These are phyloP conservation scores for Huntiella savannae DNA, from an alignment of 2,329 filamentous ascomycete species.

Conservation along the genomic window DNA sequence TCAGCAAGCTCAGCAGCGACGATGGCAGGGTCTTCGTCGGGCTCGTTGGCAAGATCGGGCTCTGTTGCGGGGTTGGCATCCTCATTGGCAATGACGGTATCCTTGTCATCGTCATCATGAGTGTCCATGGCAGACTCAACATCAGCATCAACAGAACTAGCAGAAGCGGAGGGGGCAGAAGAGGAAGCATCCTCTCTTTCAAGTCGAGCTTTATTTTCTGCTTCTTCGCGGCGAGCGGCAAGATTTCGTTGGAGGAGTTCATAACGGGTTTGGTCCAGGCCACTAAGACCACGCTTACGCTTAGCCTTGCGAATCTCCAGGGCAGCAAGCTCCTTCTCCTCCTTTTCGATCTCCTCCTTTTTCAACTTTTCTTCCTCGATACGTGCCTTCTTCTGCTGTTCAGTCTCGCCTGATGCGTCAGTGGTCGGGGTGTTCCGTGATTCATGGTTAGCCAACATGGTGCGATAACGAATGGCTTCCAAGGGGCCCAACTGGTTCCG, in stretches of 20 bases:
- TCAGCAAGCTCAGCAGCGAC: conserved; percentile 6
- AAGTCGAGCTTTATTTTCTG: neutral
- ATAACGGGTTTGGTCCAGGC: conserved; percentile 2
- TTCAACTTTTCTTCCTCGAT: conserved; percentile 3
- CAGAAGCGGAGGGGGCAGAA: conserved; percentile 6
- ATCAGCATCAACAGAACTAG: conserved; percentile 9
- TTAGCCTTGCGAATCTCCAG: conserved; percentile 5
- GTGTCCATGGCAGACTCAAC: conserved; percentile 7
- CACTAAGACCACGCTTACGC: conserved; percentile 1
- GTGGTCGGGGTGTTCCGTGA: neutral
- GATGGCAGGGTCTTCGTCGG: conserved; percentile 8
- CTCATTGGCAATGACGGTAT: conserved; percentile 10
- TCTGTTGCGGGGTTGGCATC: neutral
- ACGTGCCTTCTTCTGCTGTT: neutral
- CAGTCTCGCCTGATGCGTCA: neutral
- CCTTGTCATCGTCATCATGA: conserved; percentile 9
- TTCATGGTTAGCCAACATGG: conserved; percentile 3
- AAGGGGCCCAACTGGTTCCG: conserved; percentile 6
- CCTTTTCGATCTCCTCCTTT: conserved; percentile 2
- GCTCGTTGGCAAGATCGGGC: conserved; percentile 3
- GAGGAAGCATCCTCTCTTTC: conserved; percentile 8
- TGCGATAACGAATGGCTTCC: conserved; percentile 5
- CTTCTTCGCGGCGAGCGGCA: conserved; percentile 2
- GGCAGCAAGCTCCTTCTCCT: conserved; percentile 4
- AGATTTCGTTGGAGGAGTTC: conserved; percentile 1